Evolutionary conservation across 257 asterid genomes (phyloP).

Genomic region (Penstemon barbatus): DNA sequence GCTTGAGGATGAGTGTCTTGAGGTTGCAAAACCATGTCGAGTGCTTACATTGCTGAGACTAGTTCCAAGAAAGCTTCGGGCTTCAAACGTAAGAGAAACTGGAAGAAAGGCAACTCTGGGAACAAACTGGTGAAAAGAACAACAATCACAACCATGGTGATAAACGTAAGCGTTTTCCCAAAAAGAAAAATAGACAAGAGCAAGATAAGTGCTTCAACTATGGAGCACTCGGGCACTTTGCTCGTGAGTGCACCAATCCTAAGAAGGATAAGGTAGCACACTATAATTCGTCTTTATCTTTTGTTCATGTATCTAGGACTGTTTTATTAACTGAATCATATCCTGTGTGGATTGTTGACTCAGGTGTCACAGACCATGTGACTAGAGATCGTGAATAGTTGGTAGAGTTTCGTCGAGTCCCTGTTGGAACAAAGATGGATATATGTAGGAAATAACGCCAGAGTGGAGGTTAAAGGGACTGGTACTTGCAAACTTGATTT

Average conservation of each 20-base stretch:
- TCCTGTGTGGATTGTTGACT: too few relatives aligned
- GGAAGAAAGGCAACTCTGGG: neutral
- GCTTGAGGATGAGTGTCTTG: constrained; percentile 8
- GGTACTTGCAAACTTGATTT: constrained; percentile 9
- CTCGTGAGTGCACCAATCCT: neutral
- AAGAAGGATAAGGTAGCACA: neutral
- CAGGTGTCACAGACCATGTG: too few relatives aligned
- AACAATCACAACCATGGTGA: too few relatives aligned
- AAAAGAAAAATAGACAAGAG: neutral
- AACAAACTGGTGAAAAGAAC: neutral
- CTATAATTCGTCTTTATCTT: neutral
- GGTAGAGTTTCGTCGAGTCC: neutral
- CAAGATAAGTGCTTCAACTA: neutral
- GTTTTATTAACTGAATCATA: neutral
- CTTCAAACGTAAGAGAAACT: neutral
- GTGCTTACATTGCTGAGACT: neutral
- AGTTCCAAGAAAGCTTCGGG: neutral
- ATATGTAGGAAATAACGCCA: constrained; percentile 1
- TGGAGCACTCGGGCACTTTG: neutral
- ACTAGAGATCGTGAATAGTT: too few relatives aligned
- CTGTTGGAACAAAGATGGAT: neutral
- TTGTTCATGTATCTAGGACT: neutral
- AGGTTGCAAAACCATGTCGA: neutral
- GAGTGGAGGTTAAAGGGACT: neutral
- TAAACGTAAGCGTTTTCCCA: too few relatives aligned